These are phyloP conservation scores for Hanseniaspora valbyensis DNA, from an alignment of 805 yeast species.

Conservation along the genomic window DNA sequence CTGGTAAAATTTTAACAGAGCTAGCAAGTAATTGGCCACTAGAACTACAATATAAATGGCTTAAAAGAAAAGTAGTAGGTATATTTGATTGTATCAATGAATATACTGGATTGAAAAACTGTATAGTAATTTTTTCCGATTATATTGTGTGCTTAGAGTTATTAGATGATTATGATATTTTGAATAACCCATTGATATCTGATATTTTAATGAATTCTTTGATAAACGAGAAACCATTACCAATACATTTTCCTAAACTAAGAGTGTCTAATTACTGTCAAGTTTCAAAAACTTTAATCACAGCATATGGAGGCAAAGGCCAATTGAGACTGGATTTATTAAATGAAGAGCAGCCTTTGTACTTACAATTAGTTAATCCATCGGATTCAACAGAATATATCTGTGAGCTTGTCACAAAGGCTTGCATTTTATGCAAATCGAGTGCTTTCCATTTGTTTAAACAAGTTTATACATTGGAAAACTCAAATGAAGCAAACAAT, in stretches of 20 bases:
- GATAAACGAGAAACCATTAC: slow-evolving; percentile 70
- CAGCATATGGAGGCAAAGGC: slow-evolving; percentile 30
- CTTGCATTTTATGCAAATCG: slow-evolving; percentile 57
- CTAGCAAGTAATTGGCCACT: slow-evolving; percentile 80
- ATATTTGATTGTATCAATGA: slow-evolving; percentile 43
- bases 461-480: slow-evolving; percentile 27
- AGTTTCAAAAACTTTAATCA: slow-evolving; percentile 44
- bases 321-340: slow-evolving; percentile 23
- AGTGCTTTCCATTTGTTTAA: slow-evolving; percentile 73
- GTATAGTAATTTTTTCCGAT: slow-evolving; percentile 73
- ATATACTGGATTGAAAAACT: slow-evolving; percentile 33
- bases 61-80: slow-evolving; percentile 72
- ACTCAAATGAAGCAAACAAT: slow-evolving; percentile 41
- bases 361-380: slow-evolving; percentile 13
- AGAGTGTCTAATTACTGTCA: slow-evolving; percentile 58
- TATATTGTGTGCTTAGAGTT: slow-evolving; percentile 55
- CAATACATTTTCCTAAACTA: slow-evolving; percentile 53
- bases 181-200: slow-evolving; percentile 46
- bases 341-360: slow-evolving; percentile 1
- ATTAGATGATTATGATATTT: slow-evolving; percentile 31
- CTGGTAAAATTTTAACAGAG: slow-evolving; percentile 79
- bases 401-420: slow-evolving; percentile 33
- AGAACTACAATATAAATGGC: slow-evolving; percentile 80
- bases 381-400: slow-evolving; percentile 22
- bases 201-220: slow-evolving; percentile 84